A percentile compares a stretch with the other conserved stretches of the same genome.
Conservation (phyloP, 2,329 filamentous ascomycete genomes). For the Lachnellula willkommii region DNA sequence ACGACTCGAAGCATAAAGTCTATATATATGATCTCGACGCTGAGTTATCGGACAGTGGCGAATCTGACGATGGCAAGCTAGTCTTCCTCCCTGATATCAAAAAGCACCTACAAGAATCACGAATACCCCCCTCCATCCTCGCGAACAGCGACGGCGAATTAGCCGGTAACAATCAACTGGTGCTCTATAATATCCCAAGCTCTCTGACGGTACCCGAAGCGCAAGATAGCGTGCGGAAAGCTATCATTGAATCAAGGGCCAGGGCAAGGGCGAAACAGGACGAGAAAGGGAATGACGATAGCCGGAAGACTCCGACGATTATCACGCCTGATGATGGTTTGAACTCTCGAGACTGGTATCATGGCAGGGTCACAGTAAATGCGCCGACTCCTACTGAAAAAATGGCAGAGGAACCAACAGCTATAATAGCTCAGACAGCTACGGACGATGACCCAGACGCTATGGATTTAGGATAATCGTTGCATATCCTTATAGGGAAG, state of each 20-base stretch:
- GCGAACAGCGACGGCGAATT: slow-evolving; percentile 50
- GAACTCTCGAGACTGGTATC: slow-evolving; percentile 17
- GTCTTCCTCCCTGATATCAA: slow-evolving; percentile 83
- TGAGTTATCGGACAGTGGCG: slow-evolving; percentile 68
- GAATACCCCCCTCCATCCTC: slow-evolving; percentile 58
- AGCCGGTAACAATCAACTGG: slow-evolving; percentile 61
- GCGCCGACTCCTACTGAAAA: slow-evolving; percentile 1
- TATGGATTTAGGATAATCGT: slow-evolving; percentile 54
- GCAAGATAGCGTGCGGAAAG: slow-evolving; percentile 72
- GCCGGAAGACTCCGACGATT: slow-evolving; percentile 13
- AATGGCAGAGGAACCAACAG: slow-evolving; percentile 6
- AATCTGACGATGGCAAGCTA: slow-evolving; percentile 54
- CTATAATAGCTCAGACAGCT: not conserved
- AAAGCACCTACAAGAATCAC: slow-evolving; percentile 68
- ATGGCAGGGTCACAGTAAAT: slow-evolving; percentile 9
- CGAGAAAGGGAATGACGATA: slow-evolving; percentile 32
- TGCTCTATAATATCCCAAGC: slow-evolving; percentile 76
- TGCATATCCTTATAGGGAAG: slow-evolving; percentile 8
- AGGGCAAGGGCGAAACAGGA: slow-evolving; percentile 58
- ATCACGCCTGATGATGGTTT: slow-evolving; percentile 10
- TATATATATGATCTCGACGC: slow-evolving; percentile 89
- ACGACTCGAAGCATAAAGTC: slow-evolving; percentile 77
- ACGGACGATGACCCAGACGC: slow-evolving; percentile 50
- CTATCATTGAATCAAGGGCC: slow-evolving; percentile 73
- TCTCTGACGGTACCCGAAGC: slow-evolving; percentile 71